A percentile compares a stretch with the other conserved stretches of the same genome.
phyloP scores from a whole-genome alignment of 2,329 filamentous ascomycete genomes.

The Sphaceloma murrayae region DNA sequence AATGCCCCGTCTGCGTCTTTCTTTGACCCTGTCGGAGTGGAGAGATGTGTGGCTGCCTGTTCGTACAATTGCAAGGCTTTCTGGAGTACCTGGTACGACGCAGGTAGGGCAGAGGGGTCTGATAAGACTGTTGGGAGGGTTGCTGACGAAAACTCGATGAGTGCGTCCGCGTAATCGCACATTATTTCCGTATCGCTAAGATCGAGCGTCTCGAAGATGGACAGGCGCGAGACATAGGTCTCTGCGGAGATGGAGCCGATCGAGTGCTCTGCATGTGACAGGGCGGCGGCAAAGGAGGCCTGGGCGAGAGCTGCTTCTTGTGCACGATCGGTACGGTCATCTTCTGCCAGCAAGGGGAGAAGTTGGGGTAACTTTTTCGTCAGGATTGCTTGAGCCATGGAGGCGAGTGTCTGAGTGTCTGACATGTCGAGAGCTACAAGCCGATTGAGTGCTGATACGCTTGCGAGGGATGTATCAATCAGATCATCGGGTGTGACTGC shows the following conservation, averaged over 20 bases:
- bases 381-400: slow-evolving; percentile 49
- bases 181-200: slow-evolving; percentile 39
- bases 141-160: slow-evolving; percentile 40
- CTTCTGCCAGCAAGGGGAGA: slow-evolving; percentile 31
- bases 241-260: slow-evolving; percentile 40
- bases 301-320: slow-evolving; percentile 37
- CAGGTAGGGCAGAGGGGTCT: neutral
- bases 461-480: slow-evolving; percentile 58
- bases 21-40: neutral
- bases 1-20: slow-evolving; percentile 5
- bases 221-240: slow-evolving; percentile 42
- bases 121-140: neutral
- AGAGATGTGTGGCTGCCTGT: neutral
- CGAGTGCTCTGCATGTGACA: slow-evolving; percentile 50
- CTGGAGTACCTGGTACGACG: neutral
- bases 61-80: slow-evolving; percentile 1
- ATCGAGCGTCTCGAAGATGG: slow-evolving; percentile 28
- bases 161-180: slow-evolving; percentile 48
- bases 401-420: slow-evolving; percentile 42
- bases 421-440: slow-evolving; percentile 42
- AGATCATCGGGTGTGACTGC: slow-evolving; percentile 55
- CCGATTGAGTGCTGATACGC: slow-evolving; percentile 41
- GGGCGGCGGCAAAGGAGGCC: slow-evolving; percentile 47
- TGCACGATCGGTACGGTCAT: slow-evolving; percentile 20
- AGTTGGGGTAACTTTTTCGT: slow-evolving; percentile 46